Percentiles rank a stretch among this genome's conserved stretches.
phyloP scores from a whole-genome alignment of 192 early-diverging fungal genomes.

The Kappamyces sp. region DNA sequence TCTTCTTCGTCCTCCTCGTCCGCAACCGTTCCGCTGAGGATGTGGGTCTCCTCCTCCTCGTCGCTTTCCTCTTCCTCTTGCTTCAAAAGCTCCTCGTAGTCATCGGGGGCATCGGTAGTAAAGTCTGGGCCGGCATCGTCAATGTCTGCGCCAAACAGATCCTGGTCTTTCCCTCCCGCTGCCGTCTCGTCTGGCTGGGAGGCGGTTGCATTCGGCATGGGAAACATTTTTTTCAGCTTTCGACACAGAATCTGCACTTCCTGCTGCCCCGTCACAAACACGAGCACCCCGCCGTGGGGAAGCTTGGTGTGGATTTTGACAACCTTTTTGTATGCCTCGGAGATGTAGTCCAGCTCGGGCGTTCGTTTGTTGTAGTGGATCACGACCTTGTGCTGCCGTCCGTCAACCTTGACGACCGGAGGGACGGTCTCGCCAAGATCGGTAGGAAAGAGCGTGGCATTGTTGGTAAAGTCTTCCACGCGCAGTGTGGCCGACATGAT shows the following conservation, averaged over 20 bases:
- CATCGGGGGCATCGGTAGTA: conserved; percentile 22
- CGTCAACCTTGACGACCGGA: conserved; percentile 87
- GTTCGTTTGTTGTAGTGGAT: conserved; percentile 93
- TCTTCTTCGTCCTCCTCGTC: conserved; percentile 55
- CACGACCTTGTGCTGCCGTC: conserved; percentile 79
- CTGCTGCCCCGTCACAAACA: conserved; percentile 92
- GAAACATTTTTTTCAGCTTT: conserved; percentile 67
- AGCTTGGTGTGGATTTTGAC: conserved; percentile 87
- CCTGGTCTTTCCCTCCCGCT: neutral
- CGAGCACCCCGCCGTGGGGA: conserved; percentile 89
- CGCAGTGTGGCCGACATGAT: conserved; percentile 98
- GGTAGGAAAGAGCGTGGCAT: conserved; percentile 66
- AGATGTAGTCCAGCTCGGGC: conserved; percentile 77
- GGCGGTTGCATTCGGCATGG: conserved; percentile 25
- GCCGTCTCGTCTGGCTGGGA: neutral
- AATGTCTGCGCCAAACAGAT: conserved; percentile 7
- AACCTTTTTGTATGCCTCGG: conserved; percentile 85
- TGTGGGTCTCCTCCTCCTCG: conserved; percentile 60
- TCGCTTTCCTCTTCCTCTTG: conserved; percentile 63
- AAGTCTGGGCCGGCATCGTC: conserved; percentile 19
- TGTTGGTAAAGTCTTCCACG: conserved; percentile 92
- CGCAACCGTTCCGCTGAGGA: conserved; percentile 35
- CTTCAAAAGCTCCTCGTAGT: conserved; percentile 44
- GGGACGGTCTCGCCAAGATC: conserved; percentile 37
- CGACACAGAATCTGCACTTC: conserved; percentile 80